These are phyloP conservation scores for Darksidea phi DNA, from an alignment of 495 filamentous ascomycete species.

Conservation along the genomic window DNA sequence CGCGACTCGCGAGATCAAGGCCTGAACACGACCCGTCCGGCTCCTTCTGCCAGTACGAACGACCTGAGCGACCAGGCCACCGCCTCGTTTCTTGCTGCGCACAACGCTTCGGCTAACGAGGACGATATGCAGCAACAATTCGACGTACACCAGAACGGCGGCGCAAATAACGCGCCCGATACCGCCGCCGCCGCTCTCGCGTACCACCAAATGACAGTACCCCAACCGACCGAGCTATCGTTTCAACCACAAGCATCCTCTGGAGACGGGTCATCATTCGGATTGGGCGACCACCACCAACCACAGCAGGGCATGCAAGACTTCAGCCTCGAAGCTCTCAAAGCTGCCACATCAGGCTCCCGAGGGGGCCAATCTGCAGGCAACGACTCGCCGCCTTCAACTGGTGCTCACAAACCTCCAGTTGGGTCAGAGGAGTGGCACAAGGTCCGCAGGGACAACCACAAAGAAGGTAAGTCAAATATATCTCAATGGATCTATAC, in stretches of 20 bases:
- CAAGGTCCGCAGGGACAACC: conserved; percentile 93
- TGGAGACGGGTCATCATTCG: conserved; percentile 35
- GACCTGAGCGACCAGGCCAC: conserved; percentile 35
- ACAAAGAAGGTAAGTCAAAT: conserved; percentile 82
- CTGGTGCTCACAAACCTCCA: conserved; percentile 65
- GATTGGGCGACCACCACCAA: conserved; percentile 41
- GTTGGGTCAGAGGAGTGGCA: conserved; percentile 98
- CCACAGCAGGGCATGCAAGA: conserved; percentile 34
- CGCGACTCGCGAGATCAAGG: conserved; percentile 41
- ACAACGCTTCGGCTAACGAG: conserved; percentile 36
- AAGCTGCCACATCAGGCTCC: conserved; percentile 28
- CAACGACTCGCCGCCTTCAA: conserved; percentile 47
- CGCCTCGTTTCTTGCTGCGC: conserved; percentile 32
- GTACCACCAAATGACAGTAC: conserved; percentile 67
- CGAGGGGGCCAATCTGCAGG: conserved; percentile 44
- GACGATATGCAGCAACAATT: conserved; percentile 37
- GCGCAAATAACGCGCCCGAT: conserved; percentile 45
- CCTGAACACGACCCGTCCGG: conserved; percentile 25
- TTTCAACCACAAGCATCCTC: conserved; percentile 51
- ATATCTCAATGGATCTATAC: neutral
- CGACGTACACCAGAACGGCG: conserved; percentile 38
- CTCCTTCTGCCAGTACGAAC: conserved; percentile 27
- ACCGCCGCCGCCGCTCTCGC: conserved; percentile 70
- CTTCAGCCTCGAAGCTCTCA: conserved; percentile 37
- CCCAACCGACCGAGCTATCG: conserved; percentile 67